phyloP scores from a whole-genome alignment of 129 eudicot species.

The Sambucus nigra region DNA sequence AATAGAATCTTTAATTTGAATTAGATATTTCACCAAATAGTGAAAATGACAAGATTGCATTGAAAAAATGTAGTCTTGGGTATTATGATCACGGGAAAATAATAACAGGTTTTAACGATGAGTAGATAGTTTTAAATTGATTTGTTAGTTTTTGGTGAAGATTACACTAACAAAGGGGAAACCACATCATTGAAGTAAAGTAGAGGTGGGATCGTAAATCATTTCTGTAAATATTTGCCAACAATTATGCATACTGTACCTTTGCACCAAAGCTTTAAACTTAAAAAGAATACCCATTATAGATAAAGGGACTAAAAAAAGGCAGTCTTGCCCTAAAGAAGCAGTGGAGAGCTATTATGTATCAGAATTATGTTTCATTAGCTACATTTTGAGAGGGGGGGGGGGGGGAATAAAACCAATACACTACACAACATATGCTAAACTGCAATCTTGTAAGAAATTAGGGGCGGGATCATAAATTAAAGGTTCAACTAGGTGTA shows the following conservation, averaged over 20 bases:
- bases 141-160: not conserved
- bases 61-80: too few relatives aligned
- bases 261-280: not conserved
- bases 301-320: not conserved
- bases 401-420: not conserved
- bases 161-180: not conserved
- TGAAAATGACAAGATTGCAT: not conserved
- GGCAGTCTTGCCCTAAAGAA: too few relatives aligned
- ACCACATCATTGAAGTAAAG: not conserved
- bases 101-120: too few relatives aligned
- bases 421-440: not conserved
- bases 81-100: too few relatives aligned
- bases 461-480: not conserved
- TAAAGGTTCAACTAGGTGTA: not conserved
- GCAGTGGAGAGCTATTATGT: not conserved
- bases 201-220: not conserved
- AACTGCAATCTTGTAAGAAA: not conserved
- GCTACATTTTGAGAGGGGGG: not conserved
- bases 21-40: not conserved
- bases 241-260: not conserved
- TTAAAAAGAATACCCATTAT: not conserved
- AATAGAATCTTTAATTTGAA: not conserved
- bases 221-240: not conserved
- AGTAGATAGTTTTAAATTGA: not conserved
- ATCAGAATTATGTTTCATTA: not conserved